Evolutionary conservation across 805 yeast species (phyloP).

Genomic region (Candida saitoana): DNA sequence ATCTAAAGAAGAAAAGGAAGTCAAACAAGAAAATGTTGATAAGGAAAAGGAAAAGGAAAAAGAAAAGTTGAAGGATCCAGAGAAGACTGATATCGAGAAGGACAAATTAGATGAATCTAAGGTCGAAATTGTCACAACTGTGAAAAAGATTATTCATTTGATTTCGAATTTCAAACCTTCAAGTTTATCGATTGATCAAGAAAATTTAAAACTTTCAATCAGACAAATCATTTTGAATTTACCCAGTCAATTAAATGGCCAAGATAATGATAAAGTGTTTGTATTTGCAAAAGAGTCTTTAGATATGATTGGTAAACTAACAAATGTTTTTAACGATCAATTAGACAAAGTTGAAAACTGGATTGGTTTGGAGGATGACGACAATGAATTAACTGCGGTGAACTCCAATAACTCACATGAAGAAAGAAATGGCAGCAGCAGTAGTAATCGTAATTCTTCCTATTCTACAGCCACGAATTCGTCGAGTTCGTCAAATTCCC

Average conservation of each 20-base stretch:
- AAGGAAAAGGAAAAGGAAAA: too few relatives aligned
- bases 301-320: conserved; percentile 80
- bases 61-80: conserved; percentile 9
- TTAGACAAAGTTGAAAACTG: conserved; percentile 82
- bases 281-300: conserved; percentile 85
- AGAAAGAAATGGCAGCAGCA: neutral
- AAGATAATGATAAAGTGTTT: conserved; percentile 61
- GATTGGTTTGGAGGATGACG: conserved; percentile 45
- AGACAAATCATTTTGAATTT: conserved; percentile 71
- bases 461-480: neutral
- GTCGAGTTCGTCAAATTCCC: neutral
- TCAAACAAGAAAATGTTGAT: conserved; percentile 15
- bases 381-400: conserved; percentile 3
- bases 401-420: neutral
- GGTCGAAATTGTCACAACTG: conserved; percentile 81
- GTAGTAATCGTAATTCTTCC: neutral
- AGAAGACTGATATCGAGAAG: conserved; percentile 5
- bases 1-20: conserved; percentile 20
- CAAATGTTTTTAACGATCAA: conserved; percentile 80
- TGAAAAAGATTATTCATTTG: conserved; percentile 79
- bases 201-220: conserved; percentile 58
- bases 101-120: conserved; percentile 46
- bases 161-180: conserved; percentile 70
- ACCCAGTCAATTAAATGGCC: conserved; percentile 53
- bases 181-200: conserved; percentile 21